A percentile compares a stretch with the other conserved stretches of the same genome.
Conservation (phyloP, 345 rosid species). For the Arabis hirsuta region DNA sequence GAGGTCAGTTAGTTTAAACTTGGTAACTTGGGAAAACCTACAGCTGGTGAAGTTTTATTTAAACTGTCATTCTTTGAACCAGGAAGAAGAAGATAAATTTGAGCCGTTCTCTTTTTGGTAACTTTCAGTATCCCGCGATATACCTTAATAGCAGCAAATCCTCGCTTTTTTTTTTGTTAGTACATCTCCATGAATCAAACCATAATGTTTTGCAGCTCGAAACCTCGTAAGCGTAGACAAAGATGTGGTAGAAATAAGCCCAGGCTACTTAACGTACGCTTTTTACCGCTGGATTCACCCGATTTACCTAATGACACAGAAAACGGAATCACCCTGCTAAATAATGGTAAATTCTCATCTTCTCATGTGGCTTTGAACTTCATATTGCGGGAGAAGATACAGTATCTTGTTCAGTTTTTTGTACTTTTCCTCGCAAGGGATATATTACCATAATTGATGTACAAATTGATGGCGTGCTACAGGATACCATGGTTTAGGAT, state of each 20-base stretch:
- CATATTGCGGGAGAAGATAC: slow-evolving; percentile 13
- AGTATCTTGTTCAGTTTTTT: slow-evolving; percentile 9
- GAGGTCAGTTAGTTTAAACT: slow-evolving; percentile 64
- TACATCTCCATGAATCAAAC: slow-evolving; percentile 24
- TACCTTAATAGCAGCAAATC: slow-evolving; percentile 21
- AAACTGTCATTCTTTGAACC: slow-evolving; percentile 42
- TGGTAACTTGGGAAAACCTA: slow-evolving; percentile 25
- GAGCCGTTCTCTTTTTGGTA: slow-evolving; percentile 76
- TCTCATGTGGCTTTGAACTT: slow-evolving; percentile 2
- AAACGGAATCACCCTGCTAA: slow-evolving; percentile 48
- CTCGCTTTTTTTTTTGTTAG: slow-evolving; percentile 19
- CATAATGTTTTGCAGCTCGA: slow-evolving; percentile 61
- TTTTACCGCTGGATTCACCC: slow-evolving; percentile 71
- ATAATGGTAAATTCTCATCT: slow-evolving; percentile 53
- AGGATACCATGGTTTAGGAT: slow-evolving; percentile 54
- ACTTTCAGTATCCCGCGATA: slow-evolving; percentile 34
- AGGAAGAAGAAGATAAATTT: slow-evolving; percentile 61
- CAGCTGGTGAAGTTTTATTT: slow-evolving; percentile 8
- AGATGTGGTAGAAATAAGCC: slow-evolving; percentile 45
- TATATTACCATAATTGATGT: slow-evolving; percentile 43
- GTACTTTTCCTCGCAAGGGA: slow-evolving; percentile 6
- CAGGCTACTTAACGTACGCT: slow-evolving; percentile 54
- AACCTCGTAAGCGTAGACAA: slow-evolving; percentile 55
- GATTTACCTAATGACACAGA: slow-evolving; percentile 44
- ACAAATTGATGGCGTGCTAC: slow-evolving; percentile 54